phyloP scores from a whole-genome alignment of 2,329 filamentous ascomycete genomes.

The Trichophyton schoenleinii region DNA sequence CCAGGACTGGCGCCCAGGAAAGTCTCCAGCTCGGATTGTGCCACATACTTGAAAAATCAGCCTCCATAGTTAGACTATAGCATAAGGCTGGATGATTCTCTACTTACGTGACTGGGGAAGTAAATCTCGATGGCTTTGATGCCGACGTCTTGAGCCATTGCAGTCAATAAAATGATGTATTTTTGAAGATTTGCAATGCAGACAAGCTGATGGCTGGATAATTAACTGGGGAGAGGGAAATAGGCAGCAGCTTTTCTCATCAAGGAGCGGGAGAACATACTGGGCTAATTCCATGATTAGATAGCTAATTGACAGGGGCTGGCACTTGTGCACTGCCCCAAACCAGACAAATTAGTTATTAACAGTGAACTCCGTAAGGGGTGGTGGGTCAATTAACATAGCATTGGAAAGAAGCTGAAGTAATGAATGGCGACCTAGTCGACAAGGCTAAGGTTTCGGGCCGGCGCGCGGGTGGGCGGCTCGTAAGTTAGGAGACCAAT shows the following conservation, averaged over 20 bases:
- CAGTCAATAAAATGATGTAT: conserved; percentile 23
- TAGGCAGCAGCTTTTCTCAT: no score
- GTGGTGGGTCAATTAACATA: not conserved
- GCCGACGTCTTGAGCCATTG: conserved; percentile 65
- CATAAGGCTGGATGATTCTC: not conserved
- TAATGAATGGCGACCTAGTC: not conserved
- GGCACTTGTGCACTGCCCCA: not conserved
- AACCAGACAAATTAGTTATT: not conserved
- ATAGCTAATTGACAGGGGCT: no score
- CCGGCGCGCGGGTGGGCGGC: not conserved
- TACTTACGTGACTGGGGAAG: conserved; percentile 66
- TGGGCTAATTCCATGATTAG: no score
- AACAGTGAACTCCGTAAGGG: not conserved
- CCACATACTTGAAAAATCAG: conserved; percentile 52
- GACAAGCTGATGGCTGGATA: not conserved
- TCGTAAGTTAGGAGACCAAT: no score
- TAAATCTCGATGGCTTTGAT: conserved; percentile 90
- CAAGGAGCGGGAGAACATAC: no score
- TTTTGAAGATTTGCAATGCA: not conserved
- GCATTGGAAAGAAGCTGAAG: not conserved
- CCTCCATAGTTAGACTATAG: not conserved
- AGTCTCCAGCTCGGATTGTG: conserved; percentile 70
- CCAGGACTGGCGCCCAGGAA: conserved; percentile 70
- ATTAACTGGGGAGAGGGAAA: no score
- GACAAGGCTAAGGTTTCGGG: not conserved